Conservation (phyloP, 768 basidiomycete genomes). For the Tubosaeta brunneosetosa region DNA sequence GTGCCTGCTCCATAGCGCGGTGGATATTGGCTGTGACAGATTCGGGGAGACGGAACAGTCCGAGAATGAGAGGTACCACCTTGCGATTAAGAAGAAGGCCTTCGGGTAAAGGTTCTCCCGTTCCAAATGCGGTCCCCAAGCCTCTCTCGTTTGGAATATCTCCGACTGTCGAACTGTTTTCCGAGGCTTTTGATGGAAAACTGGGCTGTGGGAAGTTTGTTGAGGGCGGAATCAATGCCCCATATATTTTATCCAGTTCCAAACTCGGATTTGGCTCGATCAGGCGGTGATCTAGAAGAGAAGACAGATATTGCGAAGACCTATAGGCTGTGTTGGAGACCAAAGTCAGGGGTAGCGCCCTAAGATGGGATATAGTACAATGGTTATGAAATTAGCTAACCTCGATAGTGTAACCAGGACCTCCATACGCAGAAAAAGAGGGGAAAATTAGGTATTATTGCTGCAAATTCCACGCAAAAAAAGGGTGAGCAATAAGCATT, state of each 20-base stretch:
- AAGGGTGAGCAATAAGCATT: not conserved
- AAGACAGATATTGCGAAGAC: constrained; percentile 63
- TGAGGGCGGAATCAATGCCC: constrained; percentile 21
- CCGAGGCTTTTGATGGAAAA: constrained; percentile 8
- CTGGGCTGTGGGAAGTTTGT: constrained; percentile 7
- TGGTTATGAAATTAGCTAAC: constrained; percentile 33
- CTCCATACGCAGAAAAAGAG: constrained; percentile 86
- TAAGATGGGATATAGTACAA: not conserved
- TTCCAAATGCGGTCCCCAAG: constrained; percentile 1
- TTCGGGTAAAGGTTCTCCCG: constrained; percentile 12
- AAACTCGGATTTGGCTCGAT: constrained; percentile 54
- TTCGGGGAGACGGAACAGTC: constrained; percentile 42
- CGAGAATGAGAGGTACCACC: constrained; percentile 49
- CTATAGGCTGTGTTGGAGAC: constrained; percentile 48
- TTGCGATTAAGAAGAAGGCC: constrained; percentile 47
- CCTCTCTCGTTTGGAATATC: not conserved
- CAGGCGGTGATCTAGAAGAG: constrained; percentile 49
- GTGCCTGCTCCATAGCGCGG: constrained; percentile 62
- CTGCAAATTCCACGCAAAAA: constrained; percentile 34
- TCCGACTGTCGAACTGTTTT: not conserved
- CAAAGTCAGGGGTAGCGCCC: not conserved
- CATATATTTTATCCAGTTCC: constrained; percentile 57
- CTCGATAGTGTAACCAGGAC: constrained; percentile 80
- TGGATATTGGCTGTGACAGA: constrained; percentile 48
- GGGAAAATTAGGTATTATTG: constrained; percentile 77